phyloP scores from a whole-genome alignment of 1,139 yeast species.

The Saccharomycopsis hybrid region DNA sequence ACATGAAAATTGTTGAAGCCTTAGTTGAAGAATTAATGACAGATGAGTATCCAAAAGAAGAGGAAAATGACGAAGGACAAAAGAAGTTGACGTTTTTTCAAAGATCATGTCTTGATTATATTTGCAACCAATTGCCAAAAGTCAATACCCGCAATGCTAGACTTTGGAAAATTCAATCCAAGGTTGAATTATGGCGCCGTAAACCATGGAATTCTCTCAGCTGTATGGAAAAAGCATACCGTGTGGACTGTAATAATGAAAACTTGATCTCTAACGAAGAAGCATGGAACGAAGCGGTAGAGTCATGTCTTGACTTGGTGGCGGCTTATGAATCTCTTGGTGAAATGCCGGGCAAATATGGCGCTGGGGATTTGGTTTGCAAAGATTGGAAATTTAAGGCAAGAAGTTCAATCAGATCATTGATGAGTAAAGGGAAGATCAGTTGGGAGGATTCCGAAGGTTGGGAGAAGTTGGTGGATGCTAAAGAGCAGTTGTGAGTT shows the following conservation, averaged over 20 bases:
- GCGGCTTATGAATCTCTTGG: conserved; percentile 89
- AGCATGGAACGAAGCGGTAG: conserved; percentile 77
- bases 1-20: conserved; percentile 69
- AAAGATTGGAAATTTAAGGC: conserved; percentile 90
- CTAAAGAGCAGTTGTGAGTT: conserved; percentile 24
- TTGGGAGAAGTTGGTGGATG: conserved; percentile 52
- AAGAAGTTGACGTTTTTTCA: conserved; percentile 51
- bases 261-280: conserved; percentile 55
- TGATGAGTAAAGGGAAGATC: conserved; percentile 72
- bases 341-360: conserved; percentile 76
- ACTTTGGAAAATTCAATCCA: conserved; percentile 78
- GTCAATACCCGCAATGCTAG: conserved; percentile 66
- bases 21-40: conserved; percentile 59
- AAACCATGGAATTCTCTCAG: conserved; percentile 86
- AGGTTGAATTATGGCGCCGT: conserved; percentile 81
- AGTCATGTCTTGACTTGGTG: conserved; percentile 68
- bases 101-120: conserved; percentile 58
- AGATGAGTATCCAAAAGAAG: conserved; percentile 42
- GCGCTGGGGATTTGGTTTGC: conserved; percentile 80
- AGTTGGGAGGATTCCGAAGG: conserved; percentile 79
- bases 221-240: conserved; percentile 79
- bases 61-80: conserved; percentile 24
- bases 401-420: conserved; percentile 59
- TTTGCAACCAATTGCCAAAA: conserved; percentile 58
- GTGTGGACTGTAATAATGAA: conserved; percentile 62